A percentile compares a stretch with the other conserved stretches of the same genome.
These are phyloP conservation scores for Teunomyces atbi DNA, from an alignment of 805 yeast genomes.

Conservation along the genomic window DNA sequence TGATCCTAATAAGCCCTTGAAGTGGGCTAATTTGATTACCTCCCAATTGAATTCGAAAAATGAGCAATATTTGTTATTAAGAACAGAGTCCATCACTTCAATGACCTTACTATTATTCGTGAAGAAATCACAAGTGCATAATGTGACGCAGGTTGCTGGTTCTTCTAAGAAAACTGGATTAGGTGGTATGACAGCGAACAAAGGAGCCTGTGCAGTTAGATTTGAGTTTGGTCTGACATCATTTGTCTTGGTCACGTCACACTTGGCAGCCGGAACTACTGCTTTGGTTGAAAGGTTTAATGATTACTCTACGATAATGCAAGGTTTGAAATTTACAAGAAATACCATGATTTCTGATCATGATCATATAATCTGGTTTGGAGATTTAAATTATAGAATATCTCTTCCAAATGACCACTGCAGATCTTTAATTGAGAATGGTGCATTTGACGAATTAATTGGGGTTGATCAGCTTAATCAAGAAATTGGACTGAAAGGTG, in stretches of 20 bases:
- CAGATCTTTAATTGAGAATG: conserved; percentile 45
- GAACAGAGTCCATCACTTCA: conserved; percentile 77
- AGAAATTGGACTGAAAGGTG: conserved; percentile 51
- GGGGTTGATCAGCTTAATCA: conserved; percentile 75
- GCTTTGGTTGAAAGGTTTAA: conserved; percentile 82
- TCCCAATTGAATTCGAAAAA: conserved; percentile 53
- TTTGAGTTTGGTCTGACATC: conserved; percentile 52
- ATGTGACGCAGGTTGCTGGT: conserved; percentile 86
- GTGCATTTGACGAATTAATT: conserved; percentile 52
- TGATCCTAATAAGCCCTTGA: conserved; percentile 70
- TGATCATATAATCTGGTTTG: conserved; percentile 85
- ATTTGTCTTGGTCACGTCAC: conserved; percentile 83
- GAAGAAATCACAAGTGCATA: conserved; percentile 46
- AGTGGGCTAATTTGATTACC: conserved; percentile 74
- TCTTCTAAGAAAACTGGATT: conserved; percentile 91
- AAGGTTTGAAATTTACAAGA: conserved; percentile 75
- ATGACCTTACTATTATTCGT: conserved; percentile 63
- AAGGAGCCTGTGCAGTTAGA: conserved; percentile 93
- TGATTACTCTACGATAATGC: conserved; percentile 74
- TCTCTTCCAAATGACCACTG: conserved; percentile 70
- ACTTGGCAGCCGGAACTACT: conserved; percentile 86
- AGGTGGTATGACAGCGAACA: conserved; percentile 96
- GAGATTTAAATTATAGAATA: conserved; percentile 90
- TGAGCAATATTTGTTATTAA: conserved; percentile 54
- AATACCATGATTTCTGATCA: conserved; percentile 72